phyloP scores from a whole-genome alignment of 1,284 basidiomycete genomes.

The Caloboletus inedulis region DNA sequence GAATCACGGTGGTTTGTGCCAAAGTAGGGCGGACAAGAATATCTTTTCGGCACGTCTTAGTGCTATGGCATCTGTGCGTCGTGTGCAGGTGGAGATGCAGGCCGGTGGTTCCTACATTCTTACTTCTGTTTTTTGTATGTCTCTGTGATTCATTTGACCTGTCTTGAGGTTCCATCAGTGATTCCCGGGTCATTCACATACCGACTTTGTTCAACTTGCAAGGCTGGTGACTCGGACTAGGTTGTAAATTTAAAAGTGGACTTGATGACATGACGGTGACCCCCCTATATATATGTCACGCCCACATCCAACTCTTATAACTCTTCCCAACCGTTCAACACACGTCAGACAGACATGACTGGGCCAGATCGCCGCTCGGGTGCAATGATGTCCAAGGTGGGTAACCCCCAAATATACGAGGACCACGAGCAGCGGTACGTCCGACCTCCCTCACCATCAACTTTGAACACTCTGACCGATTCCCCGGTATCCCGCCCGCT shows the following conservation, averaged over 20 bases:
- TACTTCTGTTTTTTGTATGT: neutral
- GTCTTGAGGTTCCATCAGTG: no score
- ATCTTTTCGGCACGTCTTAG: constrained; percentile 28
- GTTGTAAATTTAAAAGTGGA: constrained; percentile 1
- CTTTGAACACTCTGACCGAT: neutral
- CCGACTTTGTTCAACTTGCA: neutral
- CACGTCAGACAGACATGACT: constrained; percentile 15
- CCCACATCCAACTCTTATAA: neutral
- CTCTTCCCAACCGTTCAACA: neutral
- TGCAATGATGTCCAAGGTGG: constrained; percentile 47
- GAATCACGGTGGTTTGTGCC: constrained; percentile 29
- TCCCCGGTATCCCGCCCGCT: neutral
- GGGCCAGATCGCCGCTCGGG: constrained; percentile 25
- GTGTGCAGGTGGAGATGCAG: constrained; percentile 21
- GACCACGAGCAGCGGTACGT: constrained; percentile 42
- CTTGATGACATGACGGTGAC: constrained; percentile 18
- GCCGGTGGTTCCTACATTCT: constrained; percentile 34
- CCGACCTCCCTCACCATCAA: neutral
- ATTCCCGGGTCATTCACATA: neutral
- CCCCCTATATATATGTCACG: constrained; percentile 2
- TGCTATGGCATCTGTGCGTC: constrained; percentile 28
- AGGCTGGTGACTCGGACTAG: neutral
- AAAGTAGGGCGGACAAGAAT: constrained; percentile 34
- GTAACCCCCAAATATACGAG: constrained; percentile 43
- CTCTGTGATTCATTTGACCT: no score